phyloP scores from a whole-genome alignment of 2,329 filamentous ascomycete species.

The Colletotrichum truncatum region DNA sequence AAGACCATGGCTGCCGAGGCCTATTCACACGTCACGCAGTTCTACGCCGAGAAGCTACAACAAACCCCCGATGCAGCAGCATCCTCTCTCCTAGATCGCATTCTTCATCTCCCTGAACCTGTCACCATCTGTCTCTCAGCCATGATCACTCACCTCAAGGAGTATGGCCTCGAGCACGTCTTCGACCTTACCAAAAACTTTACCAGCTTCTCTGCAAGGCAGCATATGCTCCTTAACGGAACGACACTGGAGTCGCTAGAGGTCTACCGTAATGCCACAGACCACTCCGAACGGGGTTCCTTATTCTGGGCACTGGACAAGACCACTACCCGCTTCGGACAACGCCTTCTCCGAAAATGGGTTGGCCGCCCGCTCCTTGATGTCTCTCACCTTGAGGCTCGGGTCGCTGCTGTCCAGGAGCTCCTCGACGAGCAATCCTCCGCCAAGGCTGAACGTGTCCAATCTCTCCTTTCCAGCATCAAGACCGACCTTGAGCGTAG shows the following conservation, averaged over 20 bases:
- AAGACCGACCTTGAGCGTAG: constrained; percentile 90
- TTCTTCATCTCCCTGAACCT: constrained; percentile 83
- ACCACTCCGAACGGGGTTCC: constrained; percentile 85
- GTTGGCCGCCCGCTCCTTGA: constrained; percentile 90
- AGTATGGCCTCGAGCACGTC: constrained; percentile 94
- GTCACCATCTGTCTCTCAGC: constrained; percentile 93
- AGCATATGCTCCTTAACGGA: constrained; percentile 95
- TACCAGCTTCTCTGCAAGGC: constrained; percentile 90
- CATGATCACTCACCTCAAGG: constrained; percentile 92
- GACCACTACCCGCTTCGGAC: constrained; percentile 89
- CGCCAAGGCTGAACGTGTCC: constrained; percentile 76
- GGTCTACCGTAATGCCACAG: constrained; percentile 94
- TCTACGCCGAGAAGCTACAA: constrained; percentile 89
- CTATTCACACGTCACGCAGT: constrained; percentile 88
- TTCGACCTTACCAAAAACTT: constrained; percentile 98
- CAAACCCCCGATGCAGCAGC: constrained; percentile 48
- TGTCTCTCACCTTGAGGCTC: constrained; percentile 76
- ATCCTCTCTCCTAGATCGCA: constrained; percentile 80
- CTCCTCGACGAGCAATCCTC: constrained; percentile 75
- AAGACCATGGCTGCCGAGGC: constrained; percentile 87
- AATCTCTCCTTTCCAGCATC: constrained; percentile 74
- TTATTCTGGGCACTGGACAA: constrained; percentile 96
- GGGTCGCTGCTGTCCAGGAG: constrained; percentile 87
- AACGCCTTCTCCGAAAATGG: constrained; percentile 91
- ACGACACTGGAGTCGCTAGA: constrained; percentile 95